phyloP scores from a whole-genome alignment of 176 grass and related monocot genomes.

The Microstegium vimineum region DNA sequence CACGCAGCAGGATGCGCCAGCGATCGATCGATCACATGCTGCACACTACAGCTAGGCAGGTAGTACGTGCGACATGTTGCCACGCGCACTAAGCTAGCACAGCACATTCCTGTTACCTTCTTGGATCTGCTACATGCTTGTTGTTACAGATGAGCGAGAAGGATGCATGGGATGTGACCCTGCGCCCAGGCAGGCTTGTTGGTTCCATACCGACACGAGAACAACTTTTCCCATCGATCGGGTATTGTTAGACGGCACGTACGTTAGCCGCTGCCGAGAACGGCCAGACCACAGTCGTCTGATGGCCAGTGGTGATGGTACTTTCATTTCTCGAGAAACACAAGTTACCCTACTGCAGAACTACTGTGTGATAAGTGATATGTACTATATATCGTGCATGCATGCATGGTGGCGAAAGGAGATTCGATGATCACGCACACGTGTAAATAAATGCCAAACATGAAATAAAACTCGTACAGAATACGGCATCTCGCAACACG shows the following conservation, averaged over 20 bases:
- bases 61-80: not conserved
- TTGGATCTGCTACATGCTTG: not conserved
- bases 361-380: no score
- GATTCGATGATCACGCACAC: not conserved
- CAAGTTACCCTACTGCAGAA: not conserved
- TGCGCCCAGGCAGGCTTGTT: not conserved
- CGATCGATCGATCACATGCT: slow-evolving; percentile 4
- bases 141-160: not conserved
- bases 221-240: not conserved
- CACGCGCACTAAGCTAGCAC: not conserved
- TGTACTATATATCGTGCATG: not conserved
- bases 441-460: not conserved
- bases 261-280: not conserved
- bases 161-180: not conserved
- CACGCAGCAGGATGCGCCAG: not conserved
- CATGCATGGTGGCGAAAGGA: not conserved
- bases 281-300: not conserved
- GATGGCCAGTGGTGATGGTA: not conserved
- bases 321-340: not conserved
- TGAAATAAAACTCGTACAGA: not conserved
- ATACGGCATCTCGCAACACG: not conserved
- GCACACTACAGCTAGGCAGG: not conserved
- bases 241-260: not conserved
- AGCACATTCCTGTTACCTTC: not conserved
- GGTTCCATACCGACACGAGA: slow-evolving; percentile 24